Evolutionary conservation across 805 yeast genomes (phyloP), one percentile per base, ranked within the genome.

Genomic region (Metschnikowia peoriensis): DNA sequence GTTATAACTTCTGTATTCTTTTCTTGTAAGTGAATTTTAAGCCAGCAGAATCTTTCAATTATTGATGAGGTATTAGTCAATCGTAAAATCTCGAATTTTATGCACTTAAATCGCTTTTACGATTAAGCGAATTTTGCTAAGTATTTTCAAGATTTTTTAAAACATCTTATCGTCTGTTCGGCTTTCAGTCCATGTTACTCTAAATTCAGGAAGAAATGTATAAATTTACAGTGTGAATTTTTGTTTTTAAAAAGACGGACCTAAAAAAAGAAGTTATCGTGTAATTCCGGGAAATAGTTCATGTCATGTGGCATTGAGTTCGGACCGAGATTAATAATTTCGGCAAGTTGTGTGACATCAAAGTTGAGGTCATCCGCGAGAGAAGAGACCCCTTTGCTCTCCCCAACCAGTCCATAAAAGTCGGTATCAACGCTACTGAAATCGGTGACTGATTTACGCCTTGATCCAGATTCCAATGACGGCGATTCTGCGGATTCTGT

Each of bases 291-390:
- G 10, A 46, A 57, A 27, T 43, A 51, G 35, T 59, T 58, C 51
- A 57, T 39, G 16, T 51, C 54, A 44, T 47, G 55, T 8, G 61
- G 61, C 7, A 58, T 51, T 37, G 53, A 54, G 28, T 55, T 58
- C 22, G 57, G 48, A 27, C 53, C 57, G 38, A 50, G 46, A 42
- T 41, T 58, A 37, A 58, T 54, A 58, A 58, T 41, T 28, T 58
- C 61, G 7, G 61, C 61, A 15, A 58, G 35, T 44, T 55, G 57
- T 3, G 59, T 56, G 17, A 58, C 56, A 44, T 58, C 61, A 34
- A 58, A 56, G 42, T 51, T 47, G 12, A 58, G 51, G 29, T 58
- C 52, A 44, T 49, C 48, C 27, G 45, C 48, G n/a, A 44, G 38
- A 7, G 45, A 44, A 2, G 14, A 6, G 27, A 14, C 34, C 9